Base-by-base conservation (phyloP, 2,329 filamentous ascomycete species). In the Fusarium lyarnte region DNA sequence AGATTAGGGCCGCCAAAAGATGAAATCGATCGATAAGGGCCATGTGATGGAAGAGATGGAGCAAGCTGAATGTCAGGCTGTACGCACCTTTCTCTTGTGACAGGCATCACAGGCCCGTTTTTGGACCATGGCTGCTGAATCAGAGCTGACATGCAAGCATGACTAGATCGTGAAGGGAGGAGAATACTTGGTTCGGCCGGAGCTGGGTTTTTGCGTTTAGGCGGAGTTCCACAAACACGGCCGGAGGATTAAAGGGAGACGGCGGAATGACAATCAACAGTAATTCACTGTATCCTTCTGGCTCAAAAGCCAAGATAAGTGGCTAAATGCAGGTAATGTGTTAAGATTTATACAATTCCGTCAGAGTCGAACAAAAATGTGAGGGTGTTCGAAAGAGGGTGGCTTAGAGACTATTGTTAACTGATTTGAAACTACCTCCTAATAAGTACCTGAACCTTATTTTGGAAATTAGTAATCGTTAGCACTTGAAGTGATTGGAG, bases 11-110 rank as follows among this genome's bases (percentile, higher is more conserved):
- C 23, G 47, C 63, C 63, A 63, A 70, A 58, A 52, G n/a, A 63
- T 57, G 23, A 23, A 21, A 10, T 19, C 13, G 66, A 41, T 63
- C 41, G 31, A 43, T 52, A 35, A 29, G 46, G 25, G 39, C 27
- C 13, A 25, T 39, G 29, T 21, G 38, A 43, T 36, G 55, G n/a
- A 43, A 16, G n/a, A 55, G 36, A 35, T 41, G 38, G 63, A 25
- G 63, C 29, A 36, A n/a, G 6, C 3, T 27, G 27, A 27, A 8
- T 6, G 8, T 27, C 27, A 27, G 27, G 8, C 27, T 39, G 36
- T 70, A 71, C 69, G 59, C 70, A 75, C 73, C 51, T 75, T 75
- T 66, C 73, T 66, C 45, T 54, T 71, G 57, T 75, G 73, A 43
- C 73, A 75, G 36, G 72, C 72, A 60, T 75, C 73, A 29, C 73